A percentile compares a stretch with the other conserved stretches of the same genome.
These are phyloP conservation scores for Phaffomyces opuntiae DNA, from an alignment of 805 yeast species.

Conservation along the genomic window DNA sequence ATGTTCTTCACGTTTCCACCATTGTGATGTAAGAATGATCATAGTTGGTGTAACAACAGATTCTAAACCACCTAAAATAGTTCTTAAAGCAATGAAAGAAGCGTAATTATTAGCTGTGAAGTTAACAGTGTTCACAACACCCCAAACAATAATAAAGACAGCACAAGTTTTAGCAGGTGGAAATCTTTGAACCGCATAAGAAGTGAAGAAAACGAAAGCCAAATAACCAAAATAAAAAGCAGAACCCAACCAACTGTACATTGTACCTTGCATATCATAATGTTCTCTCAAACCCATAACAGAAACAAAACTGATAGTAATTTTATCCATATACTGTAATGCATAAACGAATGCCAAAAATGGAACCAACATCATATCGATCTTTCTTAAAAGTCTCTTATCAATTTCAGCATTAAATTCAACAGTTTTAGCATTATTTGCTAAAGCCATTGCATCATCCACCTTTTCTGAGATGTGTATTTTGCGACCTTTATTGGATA, in stretches of 20 bases:
- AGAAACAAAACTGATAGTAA: slow-evolving; percentile 34
- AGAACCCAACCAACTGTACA: slow-evolving; percentile 41
- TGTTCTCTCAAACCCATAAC: slow-evolving; percentile 36
- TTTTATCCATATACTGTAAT: slow-evolving; percentile 36
- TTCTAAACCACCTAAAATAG: slow-evolving; percentile 45
- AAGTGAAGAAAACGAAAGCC: slow-evolving; percentile 40
- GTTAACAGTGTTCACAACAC: slow-evolving; percentile 34
- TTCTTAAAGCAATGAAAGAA: slow-evolving; percentile 37
- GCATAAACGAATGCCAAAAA: slow-evolving; percentile 22
- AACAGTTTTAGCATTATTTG: slow-evolving; percentile 7
- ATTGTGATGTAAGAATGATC: slow-evolving; percentile 15
- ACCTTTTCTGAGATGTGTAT: background rate
- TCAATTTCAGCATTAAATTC: slow-evolving; percentile 1
- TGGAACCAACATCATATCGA: slow-evolving; percentile 33
- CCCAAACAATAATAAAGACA: slow-evolving; percentile 38
- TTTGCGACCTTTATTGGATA: background rate
- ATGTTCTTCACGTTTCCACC: slow-evolving; percentile 23
- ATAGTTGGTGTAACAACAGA: slow-evolving; percentile 28
- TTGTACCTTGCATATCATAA: slow-evolving; percentile 33
- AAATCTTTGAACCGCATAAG: slow-evolving; percentile 37
- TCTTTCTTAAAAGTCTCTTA: slow-evolving; percentile 23
- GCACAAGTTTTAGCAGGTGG: slow-evolving; percentile 34
- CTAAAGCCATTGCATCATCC: slow-evolving; percentile 3
- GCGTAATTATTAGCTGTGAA: slow-evolving; percentile 36
- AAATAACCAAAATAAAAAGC: slow-evolving; percentile 50